Evolutionary conservation across 805 yeast species (phyloP), one percentile per base, ranked within the genome.

Genomic region (Pichia gijzeniarum): DNA sequence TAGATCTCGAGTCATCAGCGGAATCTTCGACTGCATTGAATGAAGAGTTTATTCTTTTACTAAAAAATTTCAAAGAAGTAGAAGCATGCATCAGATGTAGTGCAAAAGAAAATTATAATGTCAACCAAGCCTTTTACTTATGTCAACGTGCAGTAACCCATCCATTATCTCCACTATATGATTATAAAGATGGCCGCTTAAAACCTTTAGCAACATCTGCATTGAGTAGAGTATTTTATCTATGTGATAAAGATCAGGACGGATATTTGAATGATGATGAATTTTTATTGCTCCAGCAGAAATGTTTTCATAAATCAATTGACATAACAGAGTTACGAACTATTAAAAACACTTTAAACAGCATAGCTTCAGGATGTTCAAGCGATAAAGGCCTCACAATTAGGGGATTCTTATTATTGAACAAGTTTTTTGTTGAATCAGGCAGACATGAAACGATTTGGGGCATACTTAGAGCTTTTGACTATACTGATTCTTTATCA

Each of bases 401-500:
- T 42, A 78, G 76, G 38, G 98, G 95, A 0, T 93, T 93, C 57
- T 64, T 93, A 3, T 67, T 79, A 1, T 67, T 93, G 43, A 89
- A 87, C 63, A 85, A 82, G 57, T 64, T 86, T 21, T 93, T 85
- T 61, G 95, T 95, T 1, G 95, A 88, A 53, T 77, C 78, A 32
- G 99, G 99, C 0, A 70, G 98, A 28, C 98, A 93, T 61, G 99
- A 93, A 60, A 93, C 98, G 0, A 83, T 88, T 0, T 93, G 99
- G 99, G 95, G 96, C 0, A 87, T 93, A 18, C 61, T 93, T 21
- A 64, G 99, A 43, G 76, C 89, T 0, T 93, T 86, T 62, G 85
- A 87, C 58, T 93, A 93, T 58, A 91, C 98, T 0, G 93, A 93
- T 58, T 89, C 97, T 0, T 68, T 93, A 5, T 87, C 96, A 0